These are phyloP conservation scores for Phialophora expanda DNA, from an alignment of 2,329 filamentous ascomycete genomes.

Conservation along the genomic window DNA sequence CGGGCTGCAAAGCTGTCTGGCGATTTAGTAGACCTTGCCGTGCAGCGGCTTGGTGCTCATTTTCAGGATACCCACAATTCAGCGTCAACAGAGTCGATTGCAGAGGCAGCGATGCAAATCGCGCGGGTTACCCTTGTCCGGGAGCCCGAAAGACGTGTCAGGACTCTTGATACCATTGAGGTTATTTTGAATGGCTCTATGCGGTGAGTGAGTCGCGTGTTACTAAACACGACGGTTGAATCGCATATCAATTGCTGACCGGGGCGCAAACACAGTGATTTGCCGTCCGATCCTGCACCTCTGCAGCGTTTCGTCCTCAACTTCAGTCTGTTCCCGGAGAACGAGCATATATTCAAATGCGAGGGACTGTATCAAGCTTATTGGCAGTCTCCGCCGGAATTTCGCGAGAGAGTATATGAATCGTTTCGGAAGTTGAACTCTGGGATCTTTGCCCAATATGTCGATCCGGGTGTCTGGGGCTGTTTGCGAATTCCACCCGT, in stretches of 20 bases:
- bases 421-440: neutral
- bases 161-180: neutral
- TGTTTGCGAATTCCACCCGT: neutral
- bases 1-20: too few relatives aligned
- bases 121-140: neutral
- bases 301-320: neutral
- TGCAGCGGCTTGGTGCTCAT: too few relatives aligned
- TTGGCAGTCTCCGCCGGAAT: neutral
- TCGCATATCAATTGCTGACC: neutral
- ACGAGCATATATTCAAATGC: neutral
- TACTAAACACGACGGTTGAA: neutral
- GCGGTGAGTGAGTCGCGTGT: neutral
- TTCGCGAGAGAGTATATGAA: neutral
- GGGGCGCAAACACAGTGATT: neutral
- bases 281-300: neutral
- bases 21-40: too few relatives aligned
- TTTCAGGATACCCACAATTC: too few relatives aligned
- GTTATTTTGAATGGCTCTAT: neutral
- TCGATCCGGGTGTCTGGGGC: neutral
- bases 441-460: neutral
- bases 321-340: neutral
- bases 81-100: neutral
- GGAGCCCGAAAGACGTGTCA: neutral
- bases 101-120: neutral
- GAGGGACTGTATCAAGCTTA: neutral